A percentile compares a stretch with the other conserved stretches of the same genome.
Evolutionary conservation across 331 rosid species (phyloP).

Genomic region (Rosa hybrid): DNA sequence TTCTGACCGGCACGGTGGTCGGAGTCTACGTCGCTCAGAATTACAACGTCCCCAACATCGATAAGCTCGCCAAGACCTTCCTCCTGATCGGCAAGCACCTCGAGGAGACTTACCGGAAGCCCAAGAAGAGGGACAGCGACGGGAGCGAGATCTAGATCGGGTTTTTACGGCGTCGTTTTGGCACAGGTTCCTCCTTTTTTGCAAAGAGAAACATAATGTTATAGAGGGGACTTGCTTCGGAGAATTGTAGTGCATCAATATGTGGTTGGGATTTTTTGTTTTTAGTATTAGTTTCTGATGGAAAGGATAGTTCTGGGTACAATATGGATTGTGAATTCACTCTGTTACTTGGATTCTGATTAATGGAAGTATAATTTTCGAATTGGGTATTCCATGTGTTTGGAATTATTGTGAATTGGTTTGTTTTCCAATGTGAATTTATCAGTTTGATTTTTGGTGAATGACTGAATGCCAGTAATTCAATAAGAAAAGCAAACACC

Average conservation of each 20-base stretch:
- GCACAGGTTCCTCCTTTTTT: background rate
- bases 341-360: background rate
- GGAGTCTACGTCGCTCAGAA: conserved; percentile 52
- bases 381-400: background rate
- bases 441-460: background rate
- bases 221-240: background rate
- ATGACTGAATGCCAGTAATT: background rate
- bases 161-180: background rate
- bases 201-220: no score
- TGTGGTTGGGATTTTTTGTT: background rate
- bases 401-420: conserved; percentile 1
- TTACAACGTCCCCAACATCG: conserved; percentile 47
- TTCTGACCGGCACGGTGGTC: conserved; percentile 31
- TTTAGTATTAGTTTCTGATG: background rate
- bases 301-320: background rate
- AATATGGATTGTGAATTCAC: background rate
- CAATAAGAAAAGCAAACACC: background rate
- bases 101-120: conserved; percentile 49
- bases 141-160: background rate
- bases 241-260: background rate
- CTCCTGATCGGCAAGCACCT: conserved; percentile 30
- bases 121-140: conserved; percentile 21
- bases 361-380: background rate
- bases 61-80: conserved; percentile 26
- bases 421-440: background rate